phyloP scores from a whole-genome alignment of 2,329 filamentous ascomycete species.

The Arachnopeziza araneosa region DNA sequence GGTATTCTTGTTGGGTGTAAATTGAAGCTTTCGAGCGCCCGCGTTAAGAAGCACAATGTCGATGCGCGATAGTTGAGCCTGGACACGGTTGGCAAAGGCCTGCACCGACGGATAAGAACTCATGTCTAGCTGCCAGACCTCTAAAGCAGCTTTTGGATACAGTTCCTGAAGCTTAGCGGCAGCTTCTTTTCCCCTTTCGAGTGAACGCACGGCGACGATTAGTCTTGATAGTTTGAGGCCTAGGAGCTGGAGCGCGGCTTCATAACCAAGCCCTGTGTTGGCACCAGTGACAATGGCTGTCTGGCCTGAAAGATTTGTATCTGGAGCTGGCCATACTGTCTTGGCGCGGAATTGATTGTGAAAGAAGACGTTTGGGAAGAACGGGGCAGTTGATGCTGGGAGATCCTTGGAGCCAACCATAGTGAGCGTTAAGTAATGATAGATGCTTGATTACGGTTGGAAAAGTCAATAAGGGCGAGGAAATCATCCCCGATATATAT shows the following conservation, averaged over 20 bases:
- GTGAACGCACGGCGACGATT: conserved; percentile 42
- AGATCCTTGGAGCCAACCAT: conserved; percentile 25
- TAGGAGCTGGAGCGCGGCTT: conserved; percentile 37
- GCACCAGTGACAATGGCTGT: conserved; percentile 44
- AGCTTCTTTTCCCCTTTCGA: conserved; percentile 38
- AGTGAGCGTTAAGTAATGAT: conserved; percentile 4
- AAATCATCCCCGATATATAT: too few relatives aligned
- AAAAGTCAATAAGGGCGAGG: too few relatives aligned
- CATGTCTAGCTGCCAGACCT: conserved; percentile 48
- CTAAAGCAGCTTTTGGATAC: conserved; percentile 34
- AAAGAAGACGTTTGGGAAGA: conserved; percentile 9
- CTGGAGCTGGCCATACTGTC: conserved; percentile 3
- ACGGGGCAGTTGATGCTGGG: conserved; percentile 14
- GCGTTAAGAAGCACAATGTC: conserved; percentile 44
- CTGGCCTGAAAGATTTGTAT: conserved; percentile 29
- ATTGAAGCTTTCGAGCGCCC: conserved; percentile 25
- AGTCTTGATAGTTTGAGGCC: conserved; percentile 36
- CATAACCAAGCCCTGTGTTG: conserved; percentile 43
- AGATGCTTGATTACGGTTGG: too few relatives aligned
- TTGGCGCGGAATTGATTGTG: conserved; percentile 7
- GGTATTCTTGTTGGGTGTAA: conserved; percentile 21
- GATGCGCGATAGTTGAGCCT: conserved; percentile 32
- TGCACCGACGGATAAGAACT: conserved; percentile 39
- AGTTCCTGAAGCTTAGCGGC: conserved; percentile 29
- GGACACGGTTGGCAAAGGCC: conserved; percentile 34